These are phyloP conservation scores for Neophaeococcomyces aloes DNA, from an alignment of 2,329 filamentous ascomycete species.

Conservation along the genomic window DNA sequence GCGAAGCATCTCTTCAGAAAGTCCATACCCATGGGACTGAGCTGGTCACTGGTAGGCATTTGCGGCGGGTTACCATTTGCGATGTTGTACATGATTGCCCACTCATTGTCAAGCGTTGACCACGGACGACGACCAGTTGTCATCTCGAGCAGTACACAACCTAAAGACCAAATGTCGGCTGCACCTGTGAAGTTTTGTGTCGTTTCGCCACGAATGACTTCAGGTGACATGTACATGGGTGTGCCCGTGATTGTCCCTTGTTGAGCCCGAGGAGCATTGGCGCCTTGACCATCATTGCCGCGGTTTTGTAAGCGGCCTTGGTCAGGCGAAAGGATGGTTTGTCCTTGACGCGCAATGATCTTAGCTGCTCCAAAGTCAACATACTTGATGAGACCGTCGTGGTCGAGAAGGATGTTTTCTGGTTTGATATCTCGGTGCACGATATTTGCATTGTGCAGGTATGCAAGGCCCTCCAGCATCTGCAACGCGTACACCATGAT, in stretches of 20 bases:
- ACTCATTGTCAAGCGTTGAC: constrained; percentile 95
- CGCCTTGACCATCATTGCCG: not conserved
- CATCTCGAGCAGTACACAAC: constrained; percentile 96
- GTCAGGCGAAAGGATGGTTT: constrained; percentile 63
- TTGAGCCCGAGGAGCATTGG: constrained; percentile 12
- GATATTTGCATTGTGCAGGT: constrained; percentile 83
- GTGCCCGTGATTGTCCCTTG: constrained; percentile 95
- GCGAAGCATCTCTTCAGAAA: constrained; percentile 82
- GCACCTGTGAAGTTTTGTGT: constrained; percentile 45
- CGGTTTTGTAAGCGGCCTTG: constrained; percentile 36
- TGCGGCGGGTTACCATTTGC: constrained; percentile 90
- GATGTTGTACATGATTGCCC: constrained; percentile 99
- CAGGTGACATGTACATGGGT: constrained; percentile 99
- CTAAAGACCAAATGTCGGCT: constrained; percentile 91
- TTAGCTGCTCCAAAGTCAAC: constrained; percentile 98
- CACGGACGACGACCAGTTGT: constrained; percentile 87
- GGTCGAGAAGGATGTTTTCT: constrained; percentile 92
- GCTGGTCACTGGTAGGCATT: constrained; percentile 69
- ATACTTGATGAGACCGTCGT: constrained; percentile 97
- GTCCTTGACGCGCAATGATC: constrained; percentile 86
- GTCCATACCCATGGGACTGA: constrained; percentile 74
- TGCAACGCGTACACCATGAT: constrained; percentile 95
- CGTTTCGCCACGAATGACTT: constrained; percentile 81
- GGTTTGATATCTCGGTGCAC: constrained; percentile 97
- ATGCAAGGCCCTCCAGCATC: constrained; percentile 84